These are phyloP conservation scores for Pleurozium schreberi DNA, from an alignment of 225 moss, liverwort and hornwort genomes.

Conservation along the genomic window DNA sequence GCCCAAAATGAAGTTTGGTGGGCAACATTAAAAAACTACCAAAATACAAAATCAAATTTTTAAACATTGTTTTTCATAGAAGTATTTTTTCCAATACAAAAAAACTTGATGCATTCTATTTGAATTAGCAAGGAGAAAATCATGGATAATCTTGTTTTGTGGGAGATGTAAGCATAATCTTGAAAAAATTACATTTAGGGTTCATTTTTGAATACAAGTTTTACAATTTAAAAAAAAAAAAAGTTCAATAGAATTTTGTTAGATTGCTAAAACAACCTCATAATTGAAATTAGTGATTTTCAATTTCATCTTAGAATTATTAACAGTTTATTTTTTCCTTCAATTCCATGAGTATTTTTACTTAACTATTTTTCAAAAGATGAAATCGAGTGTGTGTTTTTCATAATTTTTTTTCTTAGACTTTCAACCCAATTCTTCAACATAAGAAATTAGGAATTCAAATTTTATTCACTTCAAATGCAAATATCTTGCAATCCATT, in stretches of 20 bases:
- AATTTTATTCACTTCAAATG: not conserved
- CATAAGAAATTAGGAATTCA: not conserved
- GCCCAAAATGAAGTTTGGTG: too few species aligned
- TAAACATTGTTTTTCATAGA: too few species aligned
- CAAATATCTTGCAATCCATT: not conserved
- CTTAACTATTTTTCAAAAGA: not conserved
- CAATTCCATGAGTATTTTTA: not conserved
- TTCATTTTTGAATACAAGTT: not conserved
- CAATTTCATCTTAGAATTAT: too few species aligned
- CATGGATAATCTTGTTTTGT: too few species aligned
- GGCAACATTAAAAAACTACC: too few species aligned
- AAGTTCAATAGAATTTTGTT: not conserved
- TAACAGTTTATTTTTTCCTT: not conserved
- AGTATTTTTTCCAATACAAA: too few species aligned
- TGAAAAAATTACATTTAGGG: not conserved
- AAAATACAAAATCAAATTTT: too few species aligned
- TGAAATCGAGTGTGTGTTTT: not conserved
- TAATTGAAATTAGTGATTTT: accelerated
- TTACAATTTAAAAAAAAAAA: not conserved
- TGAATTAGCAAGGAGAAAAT: too few species aligned
- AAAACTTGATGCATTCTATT: too few species aligned
- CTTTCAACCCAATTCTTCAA: not conserved
- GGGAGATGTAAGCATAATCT: not conserved
- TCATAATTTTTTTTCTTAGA: too few species aligned
- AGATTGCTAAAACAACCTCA: not conserved